Percentiles rank a stretch among this genome's conserved stretches.
Conservation (phyloP, 169 alveolate species). For the Cryptosporidium bovis region DNA sequence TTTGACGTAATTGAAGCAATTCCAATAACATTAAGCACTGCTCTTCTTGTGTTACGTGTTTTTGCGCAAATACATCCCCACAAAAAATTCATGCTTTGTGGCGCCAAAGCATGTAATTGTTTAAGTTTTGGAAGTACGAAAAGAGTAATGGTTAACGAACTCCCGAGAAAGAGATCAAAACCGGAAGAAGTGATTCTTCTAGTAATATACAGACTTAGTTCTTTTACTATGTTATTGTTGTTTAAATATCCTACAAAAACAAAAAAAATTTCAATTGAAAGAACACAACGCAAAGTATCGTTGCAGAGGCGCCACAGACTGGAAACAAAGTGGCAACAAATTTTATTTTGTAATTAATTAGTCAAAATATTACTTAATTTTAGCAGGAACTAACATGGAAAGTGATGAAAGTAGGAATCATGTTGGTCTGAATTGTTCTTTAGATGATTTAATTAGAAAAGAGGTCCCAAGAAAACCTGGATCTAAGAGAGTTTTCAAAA, state of each 20-base stretch:
- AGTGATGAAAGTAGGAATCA: conserved; percentile 26
- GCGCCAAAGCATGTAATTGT: neutral
- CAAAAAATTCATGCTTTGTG: neutral
- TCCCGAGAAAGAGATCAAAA: too few relatives aligned
- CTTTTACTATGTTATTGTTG: too few relatives aligned
- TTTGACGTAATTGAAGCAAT: neutral
- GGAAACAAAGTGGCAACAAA: conserved; percentile 17
- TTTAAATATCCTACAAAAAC: too few relatives aligned
- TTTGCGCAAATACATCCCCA: neutral
- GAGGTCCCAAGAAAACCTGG: conserved; percentile 53
- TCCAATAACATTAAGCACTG: too few relatives aligned
- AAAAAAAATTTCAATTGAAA: conserved; percentile 1
- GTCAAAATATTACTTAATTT: neutral
- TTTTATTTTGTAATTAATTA: neutral
- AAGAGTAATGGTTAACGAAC: too few relatives aligned
- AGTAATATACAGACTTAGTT: too few relatives aligned
- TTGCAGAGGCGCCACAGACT: conserved; percentile 30
- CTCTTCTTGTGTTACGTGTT: too few relatives aligned
- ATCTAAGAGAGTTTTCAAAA: neutral
- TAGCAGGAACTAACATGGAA: conserved; percentile 10
- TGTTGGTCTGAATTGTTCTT: conserved; percentile 56
- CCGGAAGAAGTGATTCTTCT: too few relatives aligned
- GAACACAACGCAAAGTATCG: conserved; percentile 32
- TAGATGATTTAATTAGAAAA: conserved; percentile 37
- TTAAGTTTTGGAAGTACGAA: too few relatives aligned